Base-by-base conservation (phyloP, 75 land plant species). In the Sequoia sempervirens region DNA sequence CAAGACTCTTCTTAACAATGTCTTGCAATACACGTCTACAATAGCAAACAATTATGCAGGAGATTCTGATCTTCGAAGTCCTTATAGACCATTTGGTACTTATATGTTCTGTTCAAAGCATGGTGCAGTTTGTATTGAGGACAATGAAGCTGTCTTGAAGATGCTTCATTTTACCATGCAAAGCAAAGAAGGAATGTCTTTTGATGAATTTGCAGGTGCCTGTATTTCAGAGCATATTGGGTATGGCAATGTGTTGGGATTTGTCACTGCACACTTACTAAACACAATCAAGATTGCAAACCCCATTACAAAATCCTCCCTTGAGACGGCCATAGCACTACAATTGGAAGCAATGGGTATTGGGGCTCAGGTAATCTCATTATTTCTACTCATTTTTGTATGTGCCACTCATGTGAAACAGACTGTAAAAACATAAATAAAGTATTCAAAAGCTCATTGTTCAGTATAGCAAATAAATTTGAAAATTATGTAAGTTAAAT, bases 31-130 rank as follows among this genome's bases (percentile, higher is more conserved):
- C 34, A 28, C 72, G 9, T 68, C 72, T 30, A 9, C 34, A 30
- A 28, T 68, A 26, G 70, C 70, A 66, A 66, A 66, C 30, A 66
- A 66, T 66, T 66, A 66, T 6, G 8, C 13, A 1, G 34, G 13
- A 28, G 13, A 68, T 3, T 68, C 34, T 30, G 3, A 10, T n/a
- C 70, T 68, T 75, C 7, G 47, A 41, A 88, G 90, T 82, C 92
- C 95, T 46, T 94, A 89, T 80, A 86, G 90, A 79, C 94, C 95
- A 7, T 89, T 87, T 78, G 95, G 94, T 26, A 86, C 76, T 0
- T 92, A 81, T 82, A 80, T 87, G 30, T 91, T 93, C 83, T 87
- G 73, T 76, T 83, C 83, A 23, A 80, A 70, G 10, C 73, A 75
- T 79, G 93, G 89, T 8, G 26, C 85, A 26, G 66, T 83, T 3